Evolutionary conservation across 495 filamentous ascomycete genomes (phyloP), one percentile per base, ranked within the genome.

Genomic region (Diplogelasinospora grovesii): DNA sequence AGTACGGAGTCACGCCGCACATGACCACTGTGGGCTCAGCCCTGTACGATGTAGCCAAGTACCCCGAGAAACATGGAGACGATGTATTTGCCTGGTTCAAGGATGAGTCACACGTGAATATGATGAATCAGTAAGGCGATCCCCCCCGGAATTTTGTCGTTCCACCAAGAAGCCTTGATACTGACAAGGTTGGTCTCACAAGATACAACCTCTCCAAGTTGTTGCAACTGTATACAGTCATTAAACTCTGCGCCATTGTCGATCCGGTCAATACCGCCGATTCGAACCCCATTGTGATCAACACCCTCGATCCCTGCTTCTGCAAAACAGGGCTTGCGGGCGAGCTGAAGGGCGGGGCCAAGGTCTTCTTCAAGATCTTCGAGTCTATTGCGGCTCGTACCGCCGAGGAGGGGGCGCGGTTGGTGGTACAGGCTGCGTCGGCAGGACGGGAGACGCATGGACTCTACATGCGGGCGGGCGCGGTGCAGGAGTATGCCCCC

Each of bases 1-100:
- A 50, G 42, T 32, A 39, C 33, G n/a, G 46, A 4, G 34, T 46
- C 14, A 45, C 39, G 6, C 61, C 67, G 0, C 48, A 46, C 8
- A 34, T 72, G 3, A 45, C 48, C 14, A 55, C 71, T 13, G 57
- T 69, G n/a, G 49, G 26, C 6, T 48, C 44, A 1, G 49, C 42
- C 18, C 16, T 52, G 34, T 39, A 52, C 34, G 41, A 39, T 26
- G 34, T 48, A 18, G 45, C 49, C 4, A 41, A 50, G 36, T 54
- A 46, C 23, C 16, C 23, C 19, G 47, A 54, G 37, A 31, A 31
- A 1, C 30, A 9, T 29, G 49, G 21, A 3, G 39, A 23, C 9
- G 45, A 52, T 21, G 33, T 52, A 13, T 52, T 52, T 27, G 26
- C 44, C 13, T 38, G 16, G 13, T n/a, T 48, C 23, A 13, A 48